Evolutionary conservation across 208 protist species (phyloP).

Genomic region (Trypanosomatidae sp.): DNA sequence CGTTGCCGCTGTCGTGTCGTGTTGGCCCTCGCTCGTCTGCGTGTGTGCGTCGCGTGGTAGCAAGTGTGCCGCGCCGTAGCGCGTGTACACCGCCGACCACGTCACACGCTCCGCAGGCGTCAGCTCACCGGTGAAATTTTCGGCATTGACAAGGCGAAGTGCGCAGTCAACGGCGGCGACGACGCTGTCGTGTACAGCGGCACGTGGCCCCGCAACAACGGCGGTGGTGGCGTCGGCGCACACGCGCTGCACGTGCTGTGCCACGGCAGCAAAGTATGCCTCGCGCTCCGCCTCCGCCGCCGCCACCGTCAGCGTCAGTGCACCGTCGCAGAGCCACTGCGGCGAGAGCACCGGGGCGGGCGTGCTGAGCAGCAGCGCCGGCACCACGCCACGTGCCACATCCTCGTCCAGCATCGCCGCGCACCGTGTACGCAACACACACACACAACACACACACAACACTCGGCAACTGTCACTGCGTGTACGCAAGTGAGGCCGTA

Average conservation of each 20-base stretch:
- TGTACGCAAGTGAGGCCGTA: too few relatives aligned
- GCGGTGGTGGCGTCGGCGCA: constrained; percentile 1
- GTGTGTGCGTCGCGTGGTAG: neutral
- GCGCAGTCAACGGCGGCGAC: constrained; percentile 50
- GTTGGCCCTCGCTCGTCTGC: too few relatives aligned
- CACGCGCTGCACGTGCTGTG: constrained; percentile 25
- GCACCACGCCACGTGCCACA: too few relatives aligned
- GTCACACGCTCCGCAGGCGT: constrained; percentile 28
- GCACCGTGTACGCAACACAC: too few relatives aligned
- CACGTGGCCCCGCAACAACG: too few relatives aligned
- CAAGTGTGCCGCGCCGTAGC: constrained; percentile 11
- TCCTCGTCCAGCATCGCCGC: too few relatives aligned
- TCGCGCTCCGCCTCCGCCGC: constrained; percentile 11
- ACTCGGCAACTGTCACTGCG: too few relatives aligned
- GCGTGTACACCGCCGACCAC: constrained; percentile 17
- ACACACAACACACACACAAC: too few relatives aligned
- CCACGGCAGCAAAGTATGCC: constrained; percentile 29
- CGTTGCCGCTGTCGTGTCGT: too few relatives aligned
- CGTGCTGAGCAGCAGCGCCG: constrained; percentile 30
- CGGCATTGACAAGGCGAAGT: constrained; percentile 75
- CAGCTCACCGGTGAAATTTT: constrained; percentile 80
- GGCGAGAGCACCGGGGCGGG: constrained; percentile 28
- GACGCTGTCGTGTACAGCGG: constrained; percentile 29
- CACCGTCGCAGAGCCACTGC: constrained; percentile 10
- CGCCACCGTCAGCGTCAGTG: constrained; percentile 29